phyloP scores from a whole-genome alignment of 1,284 basidiomycete species.

The Pseudozyma hubeiensis region DNA sequence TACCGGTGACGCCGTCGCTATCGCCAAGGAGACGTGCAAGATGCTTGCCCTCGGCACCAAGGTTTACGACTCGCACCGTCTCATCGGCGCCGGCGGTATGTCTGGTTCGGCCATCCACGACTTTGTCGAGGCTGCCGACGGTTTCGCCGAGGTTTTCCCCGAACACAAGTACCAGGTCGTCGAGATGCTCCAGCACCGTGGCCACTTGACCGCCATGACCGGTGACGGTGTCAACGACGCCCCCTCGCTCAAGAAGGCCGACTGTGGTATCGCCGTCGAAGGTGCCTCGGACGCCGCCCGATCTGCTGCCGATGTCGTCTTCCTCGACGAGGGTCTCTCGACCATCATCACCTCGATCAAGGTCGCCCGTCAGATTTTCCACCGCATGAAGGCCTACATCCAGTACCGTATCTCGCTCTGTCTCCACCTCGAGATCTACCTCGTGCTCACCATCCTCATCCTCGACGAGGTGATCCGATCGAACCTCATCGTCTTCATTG shows the following conservation, averaged over 20 bases:
- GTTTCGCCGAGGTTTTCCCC: constrained; percentile 75
- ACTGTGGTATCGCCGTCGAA: constrained; percentile 73
- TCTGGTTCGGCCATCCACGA: constrained; percentile 73
- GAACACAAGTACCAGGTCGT: constrained; percentile 74
- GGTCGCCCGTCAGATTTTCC: constrained; percentile 75
- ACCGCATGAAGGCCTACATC: constrained; percentile 74
- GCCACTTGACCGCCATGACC: constrained; percentile 74
- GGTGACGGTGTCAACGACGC: constrained; percentile 71
- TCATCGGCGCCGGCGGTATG: constrained; percentile 73
- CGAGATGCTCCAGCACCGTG: constrained; percentile 73
- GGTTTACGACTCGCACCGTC: constrained; percentile 74
- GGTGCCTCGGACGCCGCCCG: constrained; percentile 73
- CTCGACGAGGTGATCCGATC: constrained; percentile 74
- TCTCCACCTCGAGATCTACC: constrained; percentile 74
- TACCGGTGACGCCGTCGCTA: constrained; percentile 75
- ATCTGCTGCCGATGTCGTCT: constrained; percentile 73
- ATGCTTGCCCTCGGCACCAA: constrained; percentile 72
- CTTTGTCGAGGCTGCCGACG: constrained; percentile 74
- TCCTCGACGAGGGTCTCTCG: constrained; percentile 72
- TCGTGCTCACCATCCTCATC: constrained; percentile 72
- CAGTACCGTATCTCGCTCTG: constrained; percentile 71
- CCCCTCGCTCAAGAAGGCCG: constrained; percentile 72
- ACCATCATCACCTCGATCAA: constrained; percentile 74
- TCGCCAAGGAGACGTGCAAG: constrained; percentile 74
- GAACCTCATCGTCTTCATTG: constrained; percentile 74